These are phyloP conservation scores for Pisolithus marmoratus DNA, from an alignment of 768 basidiomycete species.

Conservation along the genomic window DNA sequence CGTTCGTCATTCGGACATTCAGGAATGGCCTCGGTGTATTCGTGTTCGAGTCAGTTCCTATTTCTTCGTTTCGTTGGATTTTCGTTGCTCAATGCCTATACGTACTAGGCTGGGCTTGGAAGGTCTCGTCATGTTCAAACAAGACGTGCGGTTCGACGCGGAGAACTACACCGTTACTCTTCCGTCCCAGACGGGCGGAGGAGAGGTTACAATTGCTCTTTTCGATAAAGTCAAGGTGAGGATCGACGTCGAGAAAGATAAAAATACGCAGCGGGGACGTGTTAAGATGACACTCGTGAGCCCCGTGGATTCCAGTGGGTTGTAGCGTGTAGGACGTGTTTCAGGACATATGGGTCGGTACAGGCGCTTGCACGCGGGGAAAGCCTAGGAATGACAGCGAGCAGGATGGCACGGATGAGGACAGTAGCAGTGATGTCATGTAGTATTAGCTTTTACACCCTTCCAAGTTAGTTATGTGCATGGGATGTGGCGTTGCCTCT, in stretches of 20 bases:
- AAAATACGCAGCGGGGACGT: constrained; percentile 84
- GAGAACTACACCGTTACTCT: constrained; percentile 84
- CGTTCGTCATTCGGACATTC: constrained; percentile 91
- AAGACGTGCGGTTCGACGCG: constrained; percentile 82
- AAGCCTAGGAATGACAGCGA: too few relatives aligned
- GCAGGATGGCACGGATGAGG: too few relatives aligned
- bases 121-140: constrained; percentile 92
- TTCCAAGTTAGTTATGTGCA: too few relatives aligned
- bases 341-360: too few relatives aligned
- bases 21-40: constrained; percentile 96
- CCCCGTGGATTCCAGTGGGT: constrained; percentile 50
- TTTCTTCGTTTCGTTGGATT: background rate
- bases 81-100: background rate
- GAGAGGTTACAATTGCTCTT: constrained; percentile 64
- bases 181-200: constrained; percentile 34
- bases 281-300: constrained; percentile 78
- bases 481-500: too few relatives aligned
- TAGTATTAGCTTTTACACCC: too few relatives aligned
- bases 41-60: constrained; percentile 74
- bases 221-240: constrained; percentile 93
- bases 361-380: too few relatives aligned
- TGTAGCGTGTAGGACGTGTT: constrained; percentile 24
- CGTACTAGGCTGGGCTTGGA: constrained; percentile 86
- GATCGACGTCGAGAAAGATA: constrained; percentile 91
- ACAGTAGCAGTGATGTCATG: too few relatives aligned